Evolutionary conservation across 345 rosid genomes (phyloP).

Genomic region (Dipteronia dyeriana): DNA sequence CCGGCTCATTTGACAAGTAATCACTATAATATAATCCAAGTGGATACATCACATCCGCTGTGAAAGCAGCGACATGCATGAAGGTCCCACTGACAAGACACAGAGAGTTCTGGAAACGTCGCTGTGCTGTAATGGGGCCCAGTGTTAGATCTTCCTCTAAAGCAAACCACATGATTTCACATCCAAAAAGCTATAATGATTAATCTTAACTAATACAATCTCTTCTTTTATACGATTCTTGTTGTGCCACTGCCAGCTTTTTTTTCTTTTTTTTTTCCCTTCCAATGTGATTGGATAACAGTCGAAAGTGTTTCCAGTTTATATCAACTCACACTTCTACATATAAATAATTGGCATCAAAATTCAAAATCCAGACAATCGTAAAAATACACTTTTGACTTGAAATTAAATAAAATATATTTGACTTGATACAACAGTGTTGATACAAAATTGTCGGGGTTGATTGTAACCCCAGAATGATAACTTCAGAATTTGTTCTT

Average conservation of each 20-base stretch:
- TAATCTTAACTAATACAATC: not conserved
- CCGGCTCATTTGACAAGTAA: too few relatives aligned
- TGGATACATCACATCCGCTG: too few relatives aligned
- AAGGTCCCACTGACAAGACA: not conserved
- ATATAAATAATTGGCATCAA: not conserved
- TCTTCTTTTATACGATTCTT: too few relatives aligned
- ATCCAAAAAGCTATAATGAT: not conserved
- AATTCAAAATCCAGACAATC: too few relatives aligned
- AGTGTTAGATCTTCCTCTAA: not conserved
- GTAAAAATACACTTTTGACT: not conserved
- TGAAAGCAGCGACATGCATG: too few relatives aligned
- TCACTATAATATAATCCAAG: too few relatives aligned
- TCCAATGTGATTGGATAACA: too few relatives aligned
- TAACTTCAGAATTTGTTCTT: constrained; percentile 24
- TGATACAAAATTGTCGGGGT: constrained; percentile 18
- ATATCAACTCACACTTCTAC: too few relatives aligned
- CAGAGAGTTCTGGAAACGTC: not conserved
- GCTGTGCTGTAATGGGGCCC: not conserved
- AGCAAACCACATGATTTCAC: not conserved
- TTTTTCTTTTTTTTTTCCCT: too few relatives aligned
- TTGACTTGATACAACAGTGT: constrained; percentile 9
- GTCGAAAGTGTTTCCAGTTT: not conserved
- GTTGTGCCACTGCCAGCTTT: too few relatives aligned
- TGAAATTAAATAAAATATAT: not conserved
- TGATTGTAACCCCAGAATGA: not conserved